phyloP scores from a whole-genome alignment of 148 eudicot species.

The Camellia granthamiana region DNA sequence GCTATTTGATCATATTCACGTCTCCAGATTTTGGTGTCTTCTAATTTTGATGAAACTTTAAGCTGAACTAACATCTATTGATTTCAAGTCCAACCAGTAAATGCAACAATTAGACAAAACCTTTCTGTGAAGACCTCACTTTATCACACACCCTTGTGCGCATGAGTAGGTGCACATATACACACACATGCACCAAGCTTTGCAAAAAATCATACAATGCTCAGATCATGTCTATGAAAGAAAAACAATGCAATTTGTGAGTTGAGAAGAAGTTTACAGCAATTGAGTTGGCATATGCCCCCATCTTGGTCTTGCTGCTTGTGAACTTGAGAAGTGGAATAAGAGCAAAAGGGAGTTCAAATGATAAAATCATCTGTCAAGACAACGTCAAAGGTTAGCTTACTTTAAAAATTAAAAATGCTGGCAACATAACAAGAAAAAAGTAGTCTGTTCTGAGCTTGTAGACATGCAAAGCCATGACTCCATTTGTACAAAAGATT shows the following conservation, averaged over 20 bases:
- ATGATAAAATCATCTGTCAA: conserved; percentile 93
- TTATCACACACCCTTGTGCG: background rate
- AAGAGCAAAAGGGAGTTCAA: conserved; percentile 98
- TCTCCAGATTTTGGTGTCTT: background rate
- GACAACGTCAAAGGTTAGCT: conserved; percentile 16
- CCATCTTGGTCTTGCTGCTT: conserved; percentile 97
- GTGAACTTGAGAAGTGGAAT: conserved; percentile 98
- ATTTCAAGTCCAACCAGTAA: background rate
- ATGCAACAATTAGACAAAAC: background rate
- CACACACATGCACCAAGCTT: background rate
- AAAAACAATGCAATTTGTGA: background rate
- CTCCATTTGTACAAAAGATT: background rate
- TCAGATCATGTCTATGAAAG: background rate
- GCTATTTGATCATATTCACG: background rate
- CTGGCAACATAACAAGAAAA: background rate
- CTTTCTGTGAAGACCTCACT: background rate
- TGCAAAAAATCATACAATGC: background rate
- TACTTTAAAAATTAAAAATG: background rate
- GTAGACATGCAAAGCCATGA: background rate
- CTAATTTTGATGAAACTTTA: background rate
- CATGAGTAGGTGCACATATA: background rate
- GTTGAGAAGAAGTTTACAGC: conserved; percentile 33
- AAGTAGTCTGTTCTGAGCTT: background rate
- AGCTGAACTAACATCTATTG: background rate
- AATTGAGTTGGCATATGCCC: conserved; percentile 64